These are phyloP conservation scores for Millerago galiae DNA, from an alignment of 805 yeast genomes.

Conservation along the genomic window DNA sequence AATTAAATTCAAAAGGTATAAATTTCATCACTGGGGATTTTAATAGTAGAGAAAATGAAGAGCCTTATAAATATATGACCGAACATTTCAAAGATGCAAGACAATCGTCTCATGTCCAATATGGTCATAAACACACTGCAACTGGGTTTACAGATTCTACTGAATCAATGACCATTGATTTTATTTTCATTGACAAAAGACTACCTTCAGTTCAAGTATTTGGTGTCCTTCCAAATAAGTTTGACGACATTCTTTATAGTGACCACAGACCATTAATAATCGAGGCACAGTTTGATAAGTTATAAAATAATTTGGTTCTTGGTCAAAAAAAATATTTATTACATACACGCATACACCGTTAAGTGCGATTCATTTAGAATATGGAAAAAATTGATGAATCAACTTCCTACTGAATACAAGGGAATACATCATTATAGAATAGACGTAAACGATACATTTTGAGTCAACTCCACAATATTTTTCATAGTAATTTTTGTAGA, in stretches of 20 bases:
- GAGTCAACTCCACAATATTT: too few relatives aligned
- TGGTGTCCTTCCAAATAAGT: slow-evolving; percentile 34
- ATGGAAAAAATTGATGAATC: neutral
- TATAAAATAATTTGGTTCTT: too few relatives aligned
- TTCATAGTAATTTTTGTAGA: too few relatives aligned
- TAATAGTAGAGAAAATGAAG: slow-evolving; percentile 42
- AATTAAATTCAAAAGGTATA: slow-evolving; percentile 28
- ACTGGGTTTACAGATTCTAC: slow-evolving; percentile 36
- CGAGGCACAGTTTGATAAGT: slow-evolving; percentile 16
- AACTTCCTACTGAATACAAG: too few relatives aligned
- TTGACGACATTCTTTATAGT: slow-evolving; percentile 26
- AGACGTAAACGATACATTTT: too few relatives aligned
- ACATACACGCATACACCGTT: neutral
- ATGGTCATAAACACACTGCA: slow-evolving; percentile 40
- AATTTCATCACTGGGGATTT: slow-evolving; percentile 51
- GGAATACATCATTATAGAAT: too few relatives aligned
- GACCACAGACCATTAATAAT: slow-evolving; percentile 43
- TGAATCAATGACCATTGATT: slow-evolving; percentile 28
- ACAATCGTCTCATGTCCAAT: slow-evolving; percentile 23
- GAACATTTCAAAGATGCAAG: slow-evolving; percentile 34
- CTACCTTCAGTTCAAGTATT: slow-evolving; percentile 18
- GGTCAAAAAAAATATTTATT: too few relatives aligned
- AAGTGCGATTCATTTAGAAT: neutral
- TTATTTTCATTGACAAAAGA: slow-evolving; percentile 19
- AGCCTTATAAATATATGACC: slow-evolving; percentile 33